phyloP scores from a whole-genome alignment of 371 early-diverging fungal species.

The Mortierella sp. region DNA sequence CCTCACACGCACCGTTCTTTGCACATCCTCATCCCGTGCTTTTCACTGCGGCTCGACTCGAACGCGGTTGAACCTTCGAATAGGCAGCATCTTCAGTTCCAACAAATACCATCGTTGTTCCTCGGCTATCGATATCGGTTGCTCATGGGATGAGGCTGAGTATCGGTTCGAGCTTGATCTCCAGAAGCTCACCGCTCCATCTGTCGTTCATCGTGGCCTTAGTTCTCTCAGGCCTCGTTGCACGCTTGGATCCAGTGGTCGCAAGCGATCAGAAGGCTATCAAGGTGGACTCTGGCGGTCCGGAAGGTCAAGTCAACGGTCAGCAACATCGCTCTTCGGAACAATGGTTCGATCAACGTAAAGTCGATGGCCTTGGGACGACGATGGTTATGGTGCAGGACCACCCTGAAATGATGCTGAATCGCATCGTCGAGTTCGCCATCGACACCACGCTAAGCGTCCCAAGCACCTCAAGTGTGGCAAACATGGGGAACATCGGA shows the following conservation, averaged over 20 bases:
- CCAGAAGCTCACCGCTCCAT: slow-evolving; percentile 13
- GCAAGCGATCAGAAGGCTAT: background rate
- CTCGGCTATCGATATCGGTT: no score
- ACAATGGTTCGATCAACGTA: background rate
- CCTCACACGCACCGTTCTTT: background rate
- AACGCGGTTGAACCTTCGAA: background rate
- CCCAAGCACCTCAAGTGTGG: background rate
- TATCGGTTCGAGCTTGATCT: slow-evolving; percentile 10
- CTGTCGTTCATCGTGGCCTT: slow-evolving; percentile 19
- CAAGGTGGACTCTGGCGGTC: background rate
- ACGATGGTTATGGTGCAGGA: background rate
- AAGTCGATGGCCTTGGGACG: no score
- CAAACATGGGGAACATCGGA: background rate
- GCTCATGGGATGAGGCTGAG: slow-evolving; percentile 10
- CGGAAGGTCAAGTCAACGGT: background rate
- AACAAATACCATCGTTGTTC: no score
- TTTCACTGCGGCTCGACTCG: background rate
- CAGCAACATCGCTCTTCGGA: slow-evolving; percentile 4
- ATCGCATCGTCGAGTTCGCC: background rate
- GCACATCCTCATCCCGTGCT: background rate
- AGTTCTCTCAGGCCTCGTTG: slow-evolving; percentile 10
- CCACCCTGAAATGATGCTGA: no score
- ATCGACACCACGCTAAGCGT: background rate
- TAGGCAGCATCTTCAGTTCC: no score
- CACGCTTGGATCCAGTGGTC: background rate